Evolutionary conservation across 2,329 filamentous ascomycete genomes (phyloP), one percentile per base, ranked within the genome.

Genomic region (Exophiala bonariae): DNA sequence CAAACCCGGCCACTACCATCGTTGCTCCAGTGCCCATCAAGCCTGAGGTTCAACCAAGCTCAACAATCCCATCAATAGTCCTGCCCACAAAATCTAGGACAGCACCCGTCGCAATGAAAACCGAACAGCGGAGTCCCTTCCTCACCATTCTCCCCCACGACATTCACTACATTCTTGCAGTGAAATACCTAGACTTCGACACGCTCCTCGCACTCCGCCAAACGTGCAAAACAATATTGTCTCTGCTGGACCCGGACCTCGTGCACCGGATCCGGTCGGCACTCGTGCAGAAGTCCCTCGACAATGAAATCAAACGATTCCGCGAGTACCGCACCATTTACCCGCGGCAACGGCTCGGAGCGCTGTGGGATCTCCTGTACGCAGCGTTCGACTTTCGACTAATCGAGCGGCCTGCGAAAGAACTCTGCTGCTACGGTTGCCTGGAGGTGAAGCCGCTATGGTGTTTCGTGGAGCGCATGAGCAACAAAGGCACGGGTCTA

Each of bases 391-490:
- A 53, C 20, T 46, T 49, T 30, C 36, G 51, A 4, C 39, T 56
- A 3, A 40, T 49, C 13, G 53, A 50, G 37, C 47, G 54, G 2
- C 54, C 50, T 7, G 41, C 48, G 14, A 44, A 38, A 20, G 35
- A 56, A 34, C 37, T 56, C 7, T 41, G 31, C 18, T 56, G 50
- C 35, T 56, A 52, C 33, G 54, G 50, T 3, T 56, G 54, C 28
- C 50, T 56, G 3, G 44, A 56, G 34, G 28, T 42, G 13, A 56
- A 56, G 33, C 50, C 54, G 3, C 23, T 56, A 20, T 50, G 45
- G 42, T 38, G 31, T 30, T 56, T 56, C 23, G 50, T 56, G 9
- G 54, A 56, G 39, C 47, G 48, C 33, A 56, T 56, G 54, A 56
- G 48, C 42, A 53, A 37, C 19, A 44, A 47, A 4, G 54, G 54